Conservation (phyloP, 805 yeast genomes). For the Crinitomyces ghanaensis region DNA sequence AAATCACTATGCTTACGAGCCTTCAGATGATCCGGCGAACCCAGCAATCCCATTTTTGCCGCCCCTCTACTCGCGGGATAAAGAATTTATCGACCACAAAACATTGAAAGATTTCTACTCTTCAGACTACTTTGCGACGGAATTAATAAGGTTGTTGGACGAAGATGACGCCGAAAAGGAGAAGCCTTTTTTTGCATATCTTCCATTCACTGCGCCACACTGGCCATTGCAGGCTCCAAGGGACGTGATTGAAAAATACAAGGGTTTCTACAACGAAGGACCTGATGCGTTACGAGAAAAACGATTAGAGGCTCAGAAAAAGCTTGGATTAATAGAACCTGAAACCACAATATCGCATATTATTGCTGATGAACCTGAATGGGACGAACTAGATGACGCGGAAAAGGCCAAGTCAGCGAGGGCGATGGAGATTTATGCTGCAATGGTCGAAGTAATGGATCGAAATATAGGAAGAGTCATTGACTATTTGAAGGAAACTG, state of each 20-base stretch:
- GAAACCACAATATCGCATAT: constrained; percentile 28
- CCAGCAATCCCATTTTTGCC: constrained; percentile 26
- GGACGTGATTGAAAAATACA: constrained; percentile 36
- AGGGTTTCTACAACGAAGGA: constrained; percentile 38
- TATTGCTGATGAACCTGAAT: constrained; percentile 26
- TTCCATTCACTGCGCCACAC: constrained; percentile 55
- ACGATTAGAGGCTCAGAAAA: constrained; percentile 31
- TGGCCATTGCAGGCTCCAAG: constrained; percentile 57
- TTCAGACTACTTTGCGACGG: constrained; percentile 35
- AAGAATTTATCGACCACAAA: constrained; percentile 19
- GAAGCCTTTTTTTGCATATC: constrained; percentile 39
- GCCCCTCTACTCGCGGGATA: constrained; percentile 33
- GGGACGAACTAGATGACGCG: constrained; percentile 32
- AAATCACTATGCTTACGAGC: constrained; percentile 41
- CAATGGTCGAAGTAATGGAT: constrained; percentile 48
- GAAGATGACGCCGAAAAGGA: constrained; percentile 11
- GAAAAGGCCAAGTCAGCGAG: constrained; percentile 31
- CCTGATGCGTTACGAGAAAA: constrained; percentile 33
- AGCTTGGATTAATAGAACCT: constrained; percentile 37
- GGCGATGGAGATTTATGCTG: constrained; percentile 48
- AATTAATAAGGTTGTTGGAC: constrained; percentile 29
- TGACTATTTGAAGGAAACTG: constrained; percentile 30
- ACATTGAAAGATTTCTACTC: constrained; percentile 40
- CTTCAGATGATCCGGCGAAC: constrained; percentile 15
- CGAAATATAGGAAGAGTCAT: constrained; percentile 39